Evolutionary conservation across 805 yeast genomes (phyloP), one percentile per base, ranked within the genome.

Genomic region (Metschnikowia aberdeeniae): DNA sequence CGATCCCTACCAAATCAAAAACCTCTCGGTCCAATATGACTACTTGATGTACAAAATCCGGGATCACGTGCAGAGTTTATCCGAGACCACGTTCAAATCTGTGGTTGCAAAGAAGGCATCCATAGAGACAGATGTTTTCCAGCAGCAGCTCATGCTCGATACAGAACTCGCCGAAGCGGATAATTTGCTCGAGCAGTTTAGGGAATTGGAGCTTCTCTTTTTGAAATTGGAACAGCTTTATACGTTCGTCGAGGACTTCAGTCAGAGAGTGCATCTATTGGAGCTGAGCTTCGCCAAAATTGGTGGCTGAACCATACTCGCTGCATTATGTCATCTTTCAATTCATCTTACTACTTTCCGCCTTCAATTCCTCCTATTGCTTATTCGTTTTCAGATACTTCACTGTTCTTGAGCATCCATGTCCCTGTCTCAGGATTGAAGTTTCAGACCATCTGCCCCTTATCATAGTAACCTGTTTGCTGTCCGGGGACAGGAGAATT

Each of bases 1-100:
- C 20, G 90, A 85, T 61, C 88, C 89, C 1, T 64, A 85, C 22
- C 78, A 81, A 10, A 72, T 85, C 13, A 76, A 79, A 53, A 72
- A 76, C 45, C 64, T 86, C 35, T 78, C 86, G 0, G 66, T 82
- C 20, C 76, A 75, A 43, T 84, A 77, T 58, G 92, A 86, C 54
- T 82, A 83, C 53, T 61, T 86, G 33, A 59, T 84, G 58, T 82
- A 69, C 64, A 80, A 78, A 57, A 81, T 86, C 41, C 73, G 75
- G 37, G 86, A 81, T 49, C 72, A 75, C 43, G 72, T 84, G 6
- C 63, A 72, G 19, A 63, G 68, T 2, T 60, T 82, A 20, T 70
- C 80, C 6, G 73, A 76, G 12, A 44, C 42, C n/a, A 67, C 75
- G 2, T 60, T 57, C 45, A 52, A 47, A 31, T 55, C 73, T 5